Evolutionary conservation across 345 rosid species (phyloP).

Genomic region (Combretum micranthum): DNA sequence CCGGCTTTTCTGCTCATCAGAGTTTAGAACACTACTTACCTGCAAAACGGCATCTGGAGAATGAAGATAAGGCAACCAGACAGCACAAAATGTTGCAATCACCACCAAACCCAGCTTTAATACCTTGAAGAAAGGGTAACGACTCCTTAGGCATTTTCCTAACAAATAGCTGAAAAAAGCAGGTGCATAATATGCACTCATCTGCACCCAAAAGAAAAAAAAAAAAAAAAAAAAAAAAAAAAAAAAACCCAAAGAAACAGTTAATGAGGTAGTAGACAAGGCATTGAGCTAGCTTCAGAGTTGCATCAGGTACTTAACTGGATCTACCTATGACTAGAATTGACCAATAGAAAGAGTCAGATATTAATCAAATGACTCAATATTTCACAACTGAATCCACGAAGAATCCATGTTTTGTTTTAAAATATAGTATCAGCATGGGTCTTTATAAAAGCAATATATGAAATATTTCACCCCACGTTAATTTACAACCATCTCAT

Average conservation of each 20-base stretch:
- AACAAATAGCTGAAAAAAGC: slow-evolving; percentile 83
- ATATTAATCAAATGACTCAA: no score
- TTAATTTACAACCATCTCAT: no score
- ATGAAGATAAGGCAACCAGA: slow-evolving; percentile 91
- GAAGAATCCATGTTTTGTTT: no score
- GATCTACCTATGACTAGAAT: neutral
- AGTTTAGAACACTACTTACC: slow-evolving; percentile 33
- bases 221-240: neutral
- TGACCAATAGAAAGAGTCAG: no score
- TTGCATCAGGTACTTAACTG: neutral
- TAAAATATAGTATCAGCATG: no score
- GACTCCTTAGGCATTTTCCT: slow-evolving; percentile 73
- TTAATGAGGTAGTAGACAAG: neutral
- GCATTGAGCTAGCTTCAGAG: neutral
- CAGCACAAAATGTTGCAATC: slow-evolving; percentile 54
- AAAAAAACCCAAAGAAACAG: neutral
- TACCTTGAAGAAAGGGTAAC: slow-evolving; percentile 53
- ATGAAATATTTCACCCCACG: no score
- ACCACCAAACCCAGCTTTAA: slow-evolving; percentile 63
- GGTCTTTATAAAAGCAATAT: no score
- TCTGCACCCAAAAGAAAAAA: slow-evolving; percentile 32
- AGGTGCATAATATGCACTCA: slow-evolving; percentile 95
- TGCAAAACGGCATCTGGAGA: slow-evolving; percentile 49
- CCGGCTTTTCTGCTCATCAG: neutral
- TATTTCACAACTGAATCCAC: no score